Evolutionary conservation across 805 yeast species (phyloP), one percentile per base, ranked within the genome.

Genomic region (Metschnikowia baotianmanensis): DNA sequence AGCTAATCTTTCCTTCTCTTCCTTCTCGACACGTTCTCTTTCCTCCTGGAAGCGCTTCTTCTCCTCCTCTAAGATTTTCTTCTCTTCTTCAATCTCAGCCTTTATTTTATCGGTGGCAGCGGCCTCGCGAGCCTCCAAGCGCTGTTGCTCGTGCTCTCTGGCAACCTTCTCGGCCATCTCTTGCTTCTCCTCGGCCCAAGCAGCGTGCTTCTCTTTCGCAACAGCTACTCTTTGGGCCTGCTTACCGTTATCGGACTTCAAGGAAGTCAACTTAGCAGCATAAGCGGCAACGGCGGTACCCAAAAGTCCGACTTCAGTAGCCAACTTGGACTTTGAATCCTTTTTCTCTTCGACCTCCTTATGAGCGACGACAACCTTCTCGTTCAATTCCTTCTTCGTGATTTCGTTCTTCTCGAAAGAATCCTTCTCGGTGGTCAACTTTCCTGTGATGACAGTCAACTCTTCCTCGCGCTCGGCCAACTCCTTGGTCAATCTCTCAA

Each of bases 121-220:
- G n/a, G 48, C 57, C 54, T 75, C 76, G 38, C 58, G 51, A 15
- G 74, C 80, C 40, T 69, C 58, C 9, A 50, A 36, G 43, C 54
- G 51, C 42, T 48, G 40, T 30, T 43, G 54, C 37, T 52, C 54
- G 36, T 48, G 50, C 25, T 52, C 56, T 17, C 33, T 30, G n/a
- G 49, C 52, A 9, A 41, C 72, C 60, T 53, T 60, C 52, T 48
- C 71, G 50, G 50, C 59, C 33, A 74, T 56, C n/a, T 57, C 65
- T 33, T 65, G 62, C 57, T 66, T 65, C 46, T 77, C 79, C 5
- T 51, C 51, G 45, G 69, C 66, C 82, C 82, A 77, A 16, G 57
- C 57, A 20, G 50, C 40, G 38, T 55, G 61, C 33, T 73, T 59
- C 31, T 67, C 55, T 47, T 67, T 60, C 15, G 81, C 80, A 7